A percentile compares a stretch with the other conserved stretches of the same genome.
These are phyloP conservation scores for Fusarium sp. DNA, from an alignment of 2,329 filamentous ascomycete genomes.

Conservation along the genomic window DNA sequence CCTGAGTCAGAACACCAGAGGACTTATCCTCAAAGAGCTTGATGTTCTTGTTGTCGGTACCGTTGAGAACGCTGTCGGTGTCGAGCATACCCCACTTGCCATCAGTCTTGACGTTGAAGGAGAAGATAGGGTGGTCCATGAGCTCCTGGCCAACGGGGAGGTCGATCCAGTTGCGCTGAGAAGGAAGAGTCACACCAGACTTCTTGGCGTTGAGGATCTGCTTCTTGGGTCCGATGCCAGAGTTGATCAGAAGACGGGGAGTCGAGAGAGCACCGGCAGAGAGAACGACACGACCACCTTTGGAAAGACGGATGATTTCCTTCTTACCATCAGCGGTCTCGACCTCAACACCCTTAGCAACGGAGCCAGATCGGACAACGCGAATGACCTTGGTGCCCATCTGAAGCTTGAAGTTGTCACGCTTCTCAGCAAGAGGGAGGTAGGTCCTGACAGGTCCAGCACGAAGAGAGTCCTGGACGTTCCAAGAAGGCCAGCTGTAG, in stretches of 20 bases:
- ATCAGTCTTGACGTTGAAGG: conserved; percentile 41
- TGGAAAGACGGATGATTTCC: conserved; percentile 68
- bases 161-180: conserved; percentile 63
- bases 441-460: conserved; percentile 79
- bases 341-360: conserved; percentile 73
- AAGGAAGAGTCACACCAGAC: conserved; percentile 63
- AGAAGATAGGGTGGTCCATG: conserved; percentile 62
- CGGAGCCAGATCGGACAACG: conserved; percentile 69
- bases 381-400: conserved; percentile 72
- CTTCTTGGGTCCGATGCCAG: conserved; percentile 71
- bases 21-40: conserved; percentile 69
- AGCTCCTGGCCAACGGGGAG: conserved; percentile 68
- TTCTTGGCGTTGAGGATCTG: conserved; percentile 64
- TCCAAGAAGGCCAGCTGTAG: conserved; percentile 73
- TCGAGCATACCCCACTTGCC: conserved; percentile 34
- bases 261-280: conserved; percentile 75
- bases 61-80: conserved; percentile 59
- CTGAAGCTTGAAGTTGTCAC: conserved; percentile 73
- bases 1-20: conserved; percentile 71
- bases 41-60: conserved; percentile 65
- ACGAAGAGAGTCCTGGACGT: conserved; percentile 72
- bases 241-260: conserved; percentile 70
- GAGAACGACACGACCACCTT: conserved; percentile 71
- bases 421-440: conserved; percentile 67
- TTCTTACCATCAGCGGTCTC: conserved; percentile 61